Conservation (phyloP, 805 yeast genomes). For the Pichia nanzhaoensis region DNA sequence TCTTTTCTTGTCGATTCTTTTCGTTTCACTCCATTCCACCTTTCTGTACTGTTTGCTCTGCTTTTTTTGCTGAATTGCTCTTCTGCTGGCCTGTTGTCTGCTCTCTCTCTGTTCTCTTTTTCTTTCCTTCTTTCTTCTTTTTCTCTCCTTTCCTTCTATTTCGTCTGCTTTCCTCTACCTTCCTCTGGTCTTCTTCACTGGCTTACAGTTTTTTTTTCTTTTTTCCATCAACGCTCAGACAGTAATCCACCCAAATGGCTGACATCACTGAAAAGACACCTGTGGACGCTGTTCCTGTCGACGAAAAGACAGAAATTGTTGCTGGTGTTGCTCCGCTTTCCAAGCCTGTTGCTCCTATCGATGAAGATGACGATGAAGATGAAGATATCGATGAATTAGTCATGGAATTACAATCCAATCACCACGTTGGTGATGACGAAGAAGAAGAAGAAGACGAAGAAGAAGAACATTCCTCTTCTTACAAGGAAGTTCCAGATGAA, state of each 20-base stretch:
- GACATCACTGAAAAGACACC: conserved; percentile 3
- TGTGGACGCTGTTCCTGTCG: conserved; percentile 19
- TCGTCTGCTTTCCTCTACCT: too few relatives aligned
- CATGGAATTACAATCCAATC: conserved; percentile 69
- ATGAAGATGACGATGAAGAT: conserved; percentile 43
- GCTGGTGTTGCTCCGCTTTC: background rate
- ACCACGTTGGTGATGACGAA: conserved; percentile 39
- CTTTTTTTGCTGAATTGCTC: background rate
- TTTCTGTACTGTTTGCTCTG: background rate
- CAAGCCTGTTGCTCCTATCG: background rate
- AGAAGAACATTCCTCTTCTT: conserved; percentile 44
- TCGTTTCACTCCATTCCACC: background rate
- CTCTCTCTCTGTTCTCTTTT: background rate
- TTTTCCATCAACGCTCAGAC: background rate
- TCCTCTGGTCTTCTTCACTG: conserved; percentile 1
- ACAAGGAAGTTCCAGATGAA: conserved; percentile 81
- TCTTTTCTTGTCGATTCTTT: background rate
- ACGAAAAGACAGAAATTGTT: conserved; percentile 14
- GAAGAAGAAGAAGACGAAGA: conserved; percentile 30
- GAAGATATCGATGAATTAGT: conserved; percentile 61
- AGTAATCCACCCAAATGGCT: conserved; percentile 1
- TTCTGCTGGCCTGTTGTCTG: background rate
- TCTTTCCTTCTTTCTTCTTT: background rate
- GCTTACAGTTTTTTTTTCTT: background rate
- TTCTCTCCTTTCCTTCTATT: background rate